A percentile compares a stretch with the other conserved stretches of the same genome.
Evolutionary conservation across 176 grass and related monocot genomes (phyloP).

Genomic region (Dendrocalamus sinicus): DNA sequence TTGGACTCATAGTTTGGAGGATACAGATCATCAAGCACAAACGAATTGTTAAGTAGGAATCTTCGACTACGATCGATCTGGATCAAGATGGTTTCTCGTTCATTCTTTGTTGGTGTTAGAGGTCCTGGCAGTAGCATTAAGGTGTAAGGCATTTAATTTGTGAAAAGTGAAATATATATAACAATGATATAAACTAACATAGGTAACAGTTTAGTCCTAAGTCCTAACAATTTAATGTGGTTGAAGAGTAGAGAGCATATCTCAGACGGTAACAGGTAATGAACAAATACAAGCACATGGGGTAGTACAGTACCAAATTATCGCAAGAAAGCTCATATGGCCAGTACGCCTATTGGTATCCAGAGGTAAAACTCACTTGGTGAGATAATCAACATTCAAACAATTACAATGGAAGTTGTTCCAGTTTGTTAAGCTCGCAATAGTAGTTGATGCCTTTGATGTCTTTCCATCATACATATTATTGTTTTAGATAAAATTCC

Average conservation of each 20-base stretch:
- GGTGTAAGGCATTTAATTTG: not conserved
- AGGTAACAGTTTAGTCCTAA: not conserved
- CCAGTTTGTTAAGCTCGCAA: not conserved
- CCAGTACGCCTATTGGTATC: not conserved
- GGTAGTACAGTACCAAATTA: not conserved
- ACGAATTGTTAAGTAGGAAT: too few relatives aligned
- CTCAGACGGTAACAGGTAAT: not conserved
- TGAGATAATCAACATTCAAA: not conserved
- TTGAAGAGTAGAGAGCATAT: not conserved
- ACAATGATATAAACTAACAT: not conserved
- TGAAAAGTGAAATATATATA: not conserved
- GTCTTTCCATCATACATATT: too few relatives aligned
- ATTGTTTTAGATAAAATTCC: too few relatives aligned
- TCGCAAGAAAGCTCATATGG: not conserved
- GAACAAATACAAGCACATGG: not conserved
- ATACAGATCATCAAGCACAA: too few relatives aligned
- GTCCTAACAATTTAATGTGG: not conserved
- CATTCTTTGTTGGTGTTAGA: constrained; percentile 83
- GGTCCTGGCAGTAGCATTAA: constrained; percentile 51
- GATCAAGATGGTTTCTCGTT: constrained; percentile 65
- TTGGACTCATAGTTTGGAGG: too few relatives aligned
- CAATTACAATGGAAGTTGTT: not conserved
- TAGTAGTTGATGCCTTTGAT: not conserved
- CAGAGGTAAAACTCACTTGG: constrained; percentile 38
- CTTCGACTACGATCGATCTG: too few relatives aligned